Percentiles rank a stretch among this genome's conserved stretches.
These are phyloP conservation scores for Phalaenopsis equestris DNA, from an alignment of 106 monocot species.

Conservation along the genomic window DNA sequence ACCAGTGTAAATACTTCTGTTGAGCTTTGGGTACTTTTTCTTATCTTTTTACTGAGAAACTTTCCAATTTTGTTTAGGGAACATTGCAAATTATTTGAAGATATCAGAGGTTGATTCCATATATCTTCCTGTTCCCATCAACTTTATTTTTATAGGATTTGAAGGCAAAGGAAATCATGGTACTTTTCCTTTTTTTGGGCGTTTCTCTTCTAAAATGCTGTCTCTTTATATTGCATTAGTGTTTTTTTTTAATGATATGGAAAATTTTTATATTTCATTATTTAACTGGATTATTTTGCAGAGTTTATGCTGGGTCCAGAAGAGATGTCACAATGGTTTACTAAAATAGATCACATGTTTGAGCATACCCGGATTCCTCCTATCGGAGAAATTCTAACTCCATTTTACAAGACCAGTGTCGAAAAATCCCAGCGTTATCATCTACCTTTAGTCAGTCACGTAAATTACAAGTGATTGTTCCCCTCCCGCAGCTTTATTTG, in stretches of 20 bases:
- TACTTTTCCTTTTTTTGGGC: constrained; percentile 10
- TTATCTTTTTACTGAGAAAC: not conserved
- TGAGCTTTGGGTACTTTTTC: not conserved
- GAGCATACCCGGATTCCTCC: constrained; percentile 84
- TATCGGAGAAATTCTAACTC: constrained; percentile 79
- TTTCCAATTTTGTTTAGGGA: constrained; percentile 35
- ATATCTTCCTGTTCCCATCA: constrained; percentile 76
- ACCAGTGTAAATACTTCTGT: not conserved
- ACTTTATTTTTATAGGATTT: constrained; percentile 96
- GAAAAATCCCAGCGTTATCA: constrained; percentile 63
- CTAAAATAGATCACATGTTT: constrained; percentile 92
- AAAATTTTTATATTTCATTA: constrained; percentile 1
- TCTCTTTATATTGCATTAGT: not conserved
- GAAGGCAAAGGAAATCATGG: constrained; percentile 95
- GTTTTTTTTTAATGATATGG: not conserved
- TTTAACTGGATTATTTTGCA: constrained; percentile 16
- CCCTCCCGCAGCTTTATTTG: not conserved
- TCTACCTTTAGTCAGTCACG: constrained; percentile 85
- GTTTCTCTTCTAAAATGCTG: not conserved
- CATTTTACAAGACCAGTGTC: constrained; percentile 75
- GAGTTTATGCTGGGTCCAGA: constrained; percentile 78
- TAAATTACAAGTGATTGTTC: constrained; percentile 74
- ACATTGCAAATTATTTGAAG: constrained; percentile 83
- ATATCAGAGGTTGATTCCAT: constrained; percentile 79
- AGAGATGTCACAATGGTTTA: constrained; percentile 89